Conservation (phyloP, 2,329 filamentous ascomycete species). For the Aspergillus neoniger region DNA sequence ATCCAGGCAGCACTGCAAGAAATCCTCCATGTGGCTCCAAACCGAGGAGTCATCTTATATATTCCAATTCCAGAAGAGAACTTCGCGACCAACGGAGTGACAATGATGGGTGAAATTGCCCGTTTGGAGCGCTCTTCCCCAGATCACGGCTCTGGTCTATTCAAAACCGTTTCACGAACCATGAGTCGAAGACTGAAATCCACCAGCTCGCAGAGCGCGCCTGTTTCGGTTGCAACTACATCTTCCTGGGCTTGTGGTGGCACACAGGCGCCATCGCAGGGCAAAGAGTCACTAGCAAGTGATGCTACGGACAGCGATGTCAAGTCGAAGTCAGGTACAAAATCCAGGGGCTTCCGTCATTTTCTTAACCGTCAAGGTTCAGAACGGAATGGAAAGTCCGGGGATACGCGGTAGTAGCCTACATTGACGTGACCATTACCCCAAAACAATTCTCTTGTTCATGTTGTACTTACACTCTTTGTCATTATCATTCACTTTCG, state of each 20-base stretch:
- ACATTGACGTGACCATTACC: not conserved
- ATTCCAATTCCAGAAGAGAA: conserved; percentile 69
- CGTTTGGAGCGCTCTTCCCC: conserved; percentile 53
- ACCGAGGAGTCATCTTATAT: conserved; percentile 74
- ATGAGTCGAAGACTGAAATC: conserved; percentile 41
- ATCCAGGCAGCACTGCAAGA: conserved; percentile 76
- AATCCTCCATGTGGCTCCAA: conserved; percentile 64
- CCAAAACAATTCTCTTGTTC: not conserved
- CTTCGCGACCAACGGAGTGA: conserved; percentile 70
- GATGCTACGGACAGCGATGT: conserved; percentile 11
- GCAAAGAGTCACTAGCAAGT: conserved; percentile 7
- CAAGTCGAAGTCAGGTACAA: conserved; percentile 21
- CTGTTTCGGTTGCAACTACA: conserved; percentile 26
- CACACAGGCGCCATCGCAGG: not conserved
- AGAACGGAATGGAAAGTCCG: conserved; percentile 5
- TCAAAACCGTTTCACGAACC: conserved; percentile 43
- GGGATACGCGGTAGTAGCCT: conserved; percentile 9
- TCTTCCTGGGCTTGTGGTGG: conserved; percentile 21
- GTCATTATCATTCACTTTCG: not conserved
- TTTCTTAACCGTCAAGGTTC: conserved; percentile 20
- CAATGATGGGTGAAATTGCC: conserved; percentile 68
- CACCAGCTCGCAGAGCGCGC: conserved; percentile 30
- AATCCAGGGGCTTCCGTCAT: conserved; percentile 28
- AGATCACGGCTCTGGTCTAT: conserved; percentile 42
- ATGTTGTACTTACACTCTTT: not conserved